Evolutionary conservation across 768 basidiomycete genomes (phyloP), one percentile per base, ranked within the genome.

Genomic region (Amanita pseudoporphyria): DNA sequence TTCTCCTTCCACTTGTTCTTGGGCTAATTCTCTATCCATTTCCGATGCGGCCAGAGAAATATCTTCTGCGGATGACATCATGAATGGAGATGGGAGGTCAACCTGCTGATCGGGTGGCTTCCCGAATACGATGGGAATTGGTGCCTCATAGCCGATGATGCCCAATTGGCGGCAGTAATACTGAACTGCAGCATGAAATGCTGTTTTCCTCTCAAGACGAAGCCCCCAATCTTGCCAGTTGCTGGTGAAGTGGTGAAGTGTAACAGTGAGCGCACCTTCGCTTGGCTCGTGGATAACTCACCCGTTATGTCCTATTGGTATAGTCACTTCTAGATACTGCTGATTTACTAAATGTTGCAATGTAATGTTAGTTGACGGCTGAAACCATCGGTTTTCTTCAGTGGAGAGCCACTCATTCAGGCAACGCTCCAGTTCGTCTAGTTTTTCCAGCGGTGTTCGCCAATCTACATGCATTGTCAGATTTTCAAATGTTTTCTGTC

Each of bases 321-420:
- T 81, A 1, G 84, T 84, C 49, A 86, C 58, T 54, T 82, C 81
- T 39, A 90, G 58, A 56, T 79, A 78, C 42, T 77, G 71, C 61
- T 87, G 84, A 54, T 71, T 81, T 14, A 73, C 67, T 60, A 89
- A 85, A 18, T 73, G 67, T 58, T 84, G 82, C 40, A 86, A 58
- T 5, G 67, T 73, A 51, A 88, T 66, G 28, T 72, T 74, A 9
- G 86, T 89, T 24, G 70, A 72, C 3, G 87, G 79, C 45, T 82
- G 73, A 57, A 73, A 88, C 86, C 86, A 88, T 18, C 87, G 71
- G 57, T 88, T 84, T 60, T 86, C 81, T 59, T 89, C 87, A 7
- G 81, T 85, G 24, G 76, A 69, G 9, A 90, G 72, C 87, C 87
- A 89, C 36, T 78, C 74, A 53, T 87, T 87, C 52, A 90, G 61